phyloP scores from a whole-genome alignment of 345 rosid genomes.

The Arabis hirsuta region DNA sequence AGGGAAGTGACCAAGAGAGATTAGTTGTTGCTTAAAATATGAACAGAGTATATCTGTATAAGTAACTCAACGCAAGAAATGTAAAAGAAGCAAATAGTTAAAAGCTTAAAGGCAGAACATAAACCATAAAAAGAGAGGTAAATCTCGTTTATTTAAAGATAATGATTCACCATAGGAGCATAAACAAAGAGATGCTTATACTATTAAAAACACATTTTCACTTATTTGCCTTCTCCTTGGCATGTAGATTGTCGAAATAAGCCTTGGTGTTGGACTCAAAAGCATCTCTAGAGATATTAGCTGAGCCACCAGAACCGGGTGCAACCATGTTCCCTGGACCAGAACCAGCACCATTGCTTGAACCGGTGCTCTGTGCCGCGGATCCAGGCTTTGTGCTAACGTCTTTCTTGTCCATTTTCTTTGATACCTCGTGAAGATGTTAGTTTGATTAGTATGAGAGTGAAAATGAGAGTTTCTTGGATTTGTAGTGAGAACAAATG shows the following conservation, averaged over 20 bases:
- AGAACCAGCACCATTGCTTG: not conserved
- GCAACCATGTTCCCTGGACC: slow-evolving; percentile 28
- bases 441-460: not conserved
- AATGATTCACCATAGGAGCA: not conserved
- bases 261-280: slow-evolving; percentile 25
- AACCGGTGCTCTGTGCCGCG: slow-evolving; percentile 19
- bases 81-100: not conserved
- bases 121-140: not conserved
- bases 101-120: not conserved
- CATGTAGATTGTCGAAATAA: slow-evolving; percentile 26
- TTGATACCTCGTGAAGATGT: not conserved
- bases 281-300: slow-evolving; percentile 11
- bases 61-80: not conserved
- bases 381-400: slow-evolving; percentile 9
- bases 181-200: not conserved
- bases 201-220: not conserved
- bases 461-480: not conserved
- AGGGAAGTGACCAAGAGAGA: too few relatives aligned
- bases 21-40: too few relatives aligned
- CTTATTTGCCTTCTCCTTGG: slow-evolving; percentile 21
- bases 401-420: slow-evolving; percentile 25
- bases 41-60: too few relatives aligned
- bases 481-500: not conserved
- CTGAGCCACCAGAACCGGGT: slow-evolving; percentile 26
- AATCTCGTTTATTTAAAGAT: slow-evolving; percentile 22